These are phyloP conservation scores for Tremella mesenterica DNA, from an alignment of 768 basidiomycete species.

Conservation along the genomic window DNA sequence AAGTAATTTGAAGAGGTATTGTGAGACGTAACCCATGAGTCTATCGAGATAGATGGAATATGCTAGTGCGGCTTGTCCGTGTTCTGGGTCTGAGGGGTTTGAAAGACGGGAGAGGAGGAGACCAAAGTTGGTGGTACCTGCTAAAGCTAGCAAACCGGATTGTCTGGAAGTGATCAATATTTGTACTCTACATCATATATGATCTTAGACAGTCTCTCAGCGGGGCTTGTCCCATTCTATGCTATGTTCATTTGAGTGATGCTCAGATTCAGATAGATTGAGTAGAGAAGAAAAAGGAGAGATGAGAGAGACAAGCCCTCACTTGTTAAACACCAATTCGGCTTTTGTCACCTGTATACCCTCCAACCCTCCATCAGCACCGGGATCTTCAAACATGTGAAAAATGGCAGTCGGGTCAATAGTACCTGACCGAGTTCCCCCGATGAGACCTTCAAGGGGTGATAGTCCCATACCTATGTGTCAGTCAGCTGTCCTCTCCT, in stretches of 20 bases:
- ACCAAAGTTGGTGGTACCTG: slow-evolving; percentile 75
- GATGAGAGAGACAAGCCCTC: slow-evolving; percentile 5
- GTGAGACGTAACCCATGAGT: slow-evolving; percentile 60
- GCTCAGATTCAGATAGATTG: not conserved
- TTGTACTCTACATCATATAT: not conserved
- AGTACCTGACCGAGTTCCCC: slow-evolving; percentile 73
- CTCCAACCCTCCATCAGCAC: slow-evolving; percentile 49
- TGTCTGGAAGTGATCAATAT: slow-evolving; percentile 46
- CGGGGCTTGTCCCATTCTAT: too few species aligned
- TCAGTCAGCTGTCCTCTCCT: not conserved
- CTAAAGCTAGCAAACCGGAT: slow-evolving; percentile 67
- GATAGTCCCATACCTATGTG: slow-evolving; percentile 68
- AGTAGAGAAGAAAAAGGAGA: not conserved
- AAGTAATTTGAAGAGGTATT: slow-evolving; percentile 63
- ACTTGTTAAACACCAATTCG: slow-evolving; percentile 48
- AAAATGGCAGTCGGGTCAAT: slow-evolving; percentile 83
- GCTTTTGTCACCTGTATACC: slow-evolving; percentile 45
- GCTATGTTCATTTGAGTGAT: too few species aligned
- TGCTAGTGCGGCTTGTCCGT: slow-evolving; percentile 50
- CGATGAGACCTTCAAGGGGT: slow-evolving; percentile 76
- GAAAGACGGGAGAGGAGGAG: slow-evolving; percentile 51
- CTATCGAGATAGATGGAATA: slow-evolving; percentile 74
- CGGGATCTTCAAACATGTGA: slow-evolving; percentile 60
- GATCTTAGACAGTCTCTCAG: not conserved
- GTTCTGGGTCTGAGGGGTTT: slow-evolving; percentile 32